Conservation (phyloP, 2,329 filamentous ascomycete species). For the Cercospora zeae-maydis region DNA sequence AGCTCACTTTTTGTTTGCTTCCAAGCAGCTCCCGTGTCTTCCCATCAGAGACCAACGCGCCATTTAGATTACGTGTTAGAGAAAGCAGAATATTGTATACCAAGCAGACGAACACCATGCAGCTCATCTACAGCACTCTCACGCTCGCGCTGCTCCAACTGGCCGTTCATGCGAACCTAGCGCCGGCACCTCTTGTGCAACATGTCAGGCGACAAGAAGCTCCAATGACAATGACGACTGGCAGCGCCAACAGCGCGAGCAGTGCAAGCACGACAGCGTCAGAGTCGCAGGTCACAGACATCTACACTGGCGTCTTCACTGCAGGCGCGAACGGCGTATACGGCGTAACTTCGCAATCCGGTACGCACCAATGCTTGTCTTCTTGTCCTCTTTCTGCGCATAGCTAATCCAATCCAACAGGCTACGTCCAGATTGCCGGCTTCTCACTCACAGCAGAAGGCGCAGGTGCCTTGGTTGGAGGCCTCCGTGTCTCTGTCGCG, state of each 20-base stretch:
- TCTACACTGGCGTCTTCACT: constrained; percentile 9
- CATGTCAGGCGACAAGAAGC: constrained; percentile 2
- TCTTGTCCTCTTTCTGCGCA: not conserved
- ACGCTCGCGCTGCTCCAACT: not conserved
- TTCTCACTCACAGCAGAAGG: constrained; percentile 22
- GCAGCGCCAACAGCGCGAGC: not conserved
- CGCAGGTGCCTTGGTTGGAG: constrained; percentile 17
- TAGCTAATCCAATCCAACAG: not conserved
- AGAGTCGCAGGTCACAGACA: not conserved
- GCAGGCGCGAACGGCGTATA: constrained; percentile 2
- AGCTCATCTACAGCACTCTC: not conserved
- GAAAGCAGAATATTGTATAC: not conserved
- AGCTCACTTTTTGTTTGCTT: not conserved
- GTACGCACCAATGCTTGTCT: not conserved
- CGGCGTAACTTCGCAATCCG: not conserved
- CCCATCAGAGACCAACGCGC: too few species aligned
- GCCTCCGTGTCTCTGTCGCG: constrained; percentile 13
- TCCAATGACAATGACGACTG: not conserved
- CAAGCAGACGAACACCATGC: not conserved
- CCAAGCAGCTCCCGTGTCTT: not conserved
- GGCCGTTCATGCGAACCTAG: constrained; percentile 11
- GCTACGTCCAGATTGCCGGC: constrained; percentile 16
- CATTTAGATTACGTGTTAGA: too few species aligned
- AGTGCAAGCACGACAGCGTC: not conserved
- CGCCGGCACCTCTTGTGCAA: constrained; percentile 3